phyloP scores from a whole-genome alignment of 2,329 filamentous ascomycete species.

The Trematosphaeria pertusa region DNA sequence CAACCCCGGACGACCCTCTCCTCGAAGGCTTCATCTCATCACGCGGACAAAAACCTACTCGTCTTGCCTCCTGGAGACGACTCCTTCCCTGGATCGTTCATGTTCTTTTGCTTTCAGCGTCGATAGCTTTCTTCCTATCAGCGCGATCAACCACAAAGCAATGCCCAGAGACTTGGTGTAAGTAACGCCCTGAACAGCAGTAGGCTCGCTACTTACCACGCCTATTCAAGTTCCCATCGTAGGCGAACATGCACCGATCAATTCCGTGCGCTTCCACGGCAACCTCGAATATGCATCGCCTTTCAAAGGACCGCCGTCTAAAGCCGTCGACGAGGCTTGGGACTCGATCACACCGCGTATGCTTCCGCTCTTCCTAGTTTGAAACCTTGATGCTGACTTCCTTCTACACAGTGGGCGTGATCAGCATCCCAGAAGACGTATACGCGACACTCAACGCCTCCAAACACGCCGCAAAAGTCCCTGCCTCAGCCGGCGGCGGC shows the following conservation, averaged over 20 bases:
- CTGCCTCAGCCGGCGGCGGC: slow-evolving; percentile 3
- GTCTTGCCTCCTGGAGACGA: no score
- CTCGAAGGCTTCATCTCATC: no score
- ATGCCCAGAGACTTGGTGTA: neutral
- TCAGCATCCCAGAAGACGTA: slow-evolving; percentile 9
- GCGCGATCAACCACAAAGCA: neutral
- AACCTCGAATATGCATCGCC: slow-evolving; percentile 7
- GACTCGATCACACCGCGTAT: slow-evolving; percentile 7
- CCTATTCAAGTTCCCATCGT: neutral
- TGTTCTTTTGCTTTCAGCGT: neutral
- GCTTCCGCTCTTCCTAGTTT: neutral
- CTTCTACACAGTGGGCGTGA: slow-evolving; percentile 4
- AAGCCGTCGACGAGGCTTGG: slow-evolving; percentile 15
- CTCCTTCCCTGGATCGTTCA: neutral
- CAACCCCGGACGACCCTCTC: no score
- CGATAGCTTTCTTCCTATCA: neutral
- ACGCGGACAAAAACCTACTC: no score
- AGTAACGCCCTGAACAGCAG: neutral
- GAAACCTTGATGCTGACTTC: neutral
- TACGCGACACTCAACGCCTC: slow-evolving; percentile 10
- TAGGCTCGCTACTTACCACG: no score
- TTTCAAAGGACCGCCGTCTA: slow-evolving; percentile 16
- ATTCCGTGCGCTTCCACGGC: slow-evolving; percentile 9
- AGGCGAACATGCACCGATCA: neutral
- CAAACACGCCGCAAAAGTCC: slow-evolving; percentile 4